A percentile compares a stretch with the other conserved stretches of the same genome.
phyloP scores from a whole-genome alignment of 1,284 basidiomycete genomes.

The Cutaneotrichosporon sp. region DNA sequence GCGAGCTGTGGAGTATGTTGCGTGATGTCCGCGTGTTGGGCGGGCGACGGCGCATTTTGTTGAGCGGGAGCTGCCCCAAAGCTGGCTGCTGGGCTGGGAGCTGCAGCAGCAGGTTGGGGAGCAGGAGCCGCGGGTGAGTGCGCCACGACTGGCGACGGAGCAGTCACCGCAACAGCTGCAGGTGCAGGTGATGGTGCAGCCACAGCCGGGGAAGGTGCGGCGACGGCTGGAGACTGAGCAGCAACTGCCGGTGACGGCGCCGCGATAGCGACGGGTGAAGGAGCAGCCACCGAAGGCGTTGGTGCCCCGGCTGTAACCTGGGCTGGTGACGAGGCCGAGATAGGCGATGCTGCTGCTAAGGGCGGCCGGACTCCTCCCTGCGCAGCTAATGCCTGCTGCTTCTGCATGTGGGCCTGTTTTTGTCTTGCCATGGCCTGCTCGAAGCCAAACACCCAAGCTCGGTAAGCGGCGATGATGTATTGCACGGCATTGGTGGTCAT shows the following conservation, averaged over 20 bases:
- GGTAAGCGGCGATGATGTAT: slow-evolving; percentile 34
- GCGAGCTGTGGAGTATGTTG: background rate
- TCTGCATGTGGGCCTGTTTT: slow-evolving; percentile 16
- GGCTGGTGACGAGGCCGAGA: slow-evolving; percentile 1
- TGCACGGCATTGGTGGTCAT: slow-evolving; percentile 31
- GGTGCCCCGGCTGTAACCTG: background rate
- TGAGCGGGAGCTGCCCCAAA: background rate
- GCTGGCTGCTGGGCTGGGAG: background rate
- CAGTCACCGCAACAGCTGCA: background rate
- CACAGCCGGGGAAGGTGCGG: background rate
- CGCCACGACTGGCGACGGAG: background rate
- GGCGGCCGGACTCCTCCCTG: background rate
- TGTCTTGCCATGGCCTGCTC: slow-evolving; percentile 33
- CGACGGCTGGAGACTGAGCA: background rate
- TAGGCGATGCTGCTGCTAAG: background rate
- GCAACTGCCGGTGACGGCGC: background rate
- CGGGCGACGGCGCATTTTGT: background rate
- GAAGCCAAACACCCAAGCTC: slow-evolving; percentile 37
- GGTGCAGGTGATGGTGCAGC: background rate
- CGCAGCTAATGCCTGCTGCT: slow-evolving; percentile 6
- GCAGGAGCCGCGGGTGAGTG: background rate
- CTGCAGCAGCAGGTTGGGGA: background rate
- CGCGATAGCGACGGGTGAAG: slow-evolving; percentile 11
- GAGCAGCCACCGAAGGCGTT: background rate
- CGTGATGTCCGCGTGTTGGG: background rate